Base-by-base conservation (phyloP, 495 filamentous ascomycete species). In the Hypomontagnella monticulosa region DNA sequence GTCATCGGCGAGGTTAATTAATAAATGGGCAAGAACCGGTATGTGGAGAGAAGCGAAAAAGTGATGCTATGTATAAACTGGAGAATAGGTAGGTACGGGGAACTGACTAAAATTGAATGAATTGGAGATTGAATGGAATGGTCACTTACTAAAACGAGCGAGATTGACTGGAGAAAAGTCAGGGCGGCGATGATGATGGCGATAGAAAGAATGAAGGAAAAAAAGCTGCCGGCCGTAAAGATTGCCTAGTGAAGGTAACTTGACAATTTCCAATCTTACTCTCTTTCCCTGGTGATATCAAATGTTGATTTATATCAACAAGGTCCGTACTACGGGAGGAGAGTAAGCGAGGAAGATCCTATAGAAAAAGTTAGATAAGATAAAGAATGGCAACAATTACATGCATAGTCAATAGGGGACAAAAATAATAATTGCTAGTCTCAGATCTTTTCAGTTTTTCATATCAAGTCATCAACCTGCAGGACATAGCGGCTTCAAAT, bases 381-480 rank as follows among this genome's bases (percentile, higher is more conserved):
- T 48, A 54, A 57, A 54, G 18, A 1, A 54, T 12, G 27, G 5
- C 9, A 1, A 16, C n/a, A 55, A 4, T 0, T 8, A 16, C 14
- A 38, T 12, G 32, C 41, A 9, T 27, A 19, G n/a, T 40, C 52
- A 37, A 18, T 27, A 38, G 46, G 43, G 23, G 23, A 53, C 4
- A 14, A 27, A 50, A 61, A 27, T 38, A 48, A 43, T 49, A 52
- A 64, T n/a, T n/a, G 61, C 66, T 66, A 47, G 78, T 79, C 80
- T 84, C 81, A 84, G 80, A 75, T 84, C 81, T 84, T 84, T 83
- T 84, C 81, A 84, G 81, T 82, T 76, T 73, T 70, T 69, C 53
- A 20, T 59, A 55, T 68, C 58, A 53, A 70, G 66, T 76, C 75
- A 65, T 80, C 80, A 80, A 61, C 66, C 75, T 80, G 77, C 75